Evolutionary conservation across 805 yeast species (phyloP).

Genomic region (Candida oleophila): DNA sequence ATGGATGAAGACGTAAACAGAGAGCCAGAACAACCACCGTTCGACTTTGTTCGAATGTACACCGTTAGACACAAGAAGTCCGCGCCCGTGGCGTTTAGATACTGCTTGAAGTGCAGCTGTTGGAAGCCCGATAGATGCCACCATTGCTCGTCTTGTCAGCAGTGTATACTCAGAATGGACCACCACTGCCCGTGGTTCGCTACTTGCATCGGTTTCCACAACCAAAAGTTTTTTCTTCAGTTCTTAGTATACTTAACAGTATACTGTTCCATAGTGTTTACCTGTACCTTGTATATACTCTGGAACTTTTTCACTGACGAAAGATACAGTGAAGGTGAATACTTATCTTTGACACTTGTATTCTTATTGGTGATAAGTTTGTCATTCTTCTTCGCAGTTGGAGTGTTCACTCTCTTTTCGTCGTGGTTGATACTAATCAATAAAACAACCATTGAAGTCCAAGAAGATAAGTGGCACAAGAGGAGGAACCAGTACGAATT

Average conservation of each 20-base stretch:
- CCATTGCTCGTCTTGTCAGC: constrained; percentile 51
- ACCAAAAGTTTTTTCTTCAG: constrained; percentile 79
- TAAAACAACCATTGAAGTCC: constrained; percentile 79
- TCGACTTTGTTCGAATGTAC: constrained; percentile 33
- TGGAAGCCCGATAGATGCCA: constrained; percentile 65
- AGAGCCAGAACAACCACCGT: constrained; percentile 23
- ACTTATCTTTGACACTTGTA: constrained; percentile 57
- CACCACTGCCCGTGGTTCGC: constrained; percentile 90
- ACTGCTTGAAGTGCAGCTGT: constrained; percentile 50
- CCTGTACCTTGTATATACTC: constrained; percentile 40
- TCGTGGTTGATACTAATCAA: constrained; percentile 60
- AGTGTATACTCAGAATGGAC: constrained; percentile 53
- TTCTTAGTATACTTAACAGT: constrained; percentile 56
- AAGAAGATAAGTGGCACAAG: constrained; percentile 47
- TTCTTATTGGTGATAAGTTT: constrained; percentile 59
- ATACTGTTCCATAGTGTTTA: constrained; percentile 44
- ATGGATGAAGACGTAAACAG: neutral
- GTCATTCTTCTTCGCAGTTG: constrained; percentile 48
- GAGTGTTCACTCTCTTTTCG: constrained; percentile 53
- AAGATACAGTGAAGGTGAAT: constrained; percentile 33
- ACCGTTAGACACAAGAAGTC: constrained; percentile 49
- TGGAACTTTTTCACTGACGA: constrained; percentile 47
- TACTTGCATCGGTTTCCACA: constrained; percentile 77
- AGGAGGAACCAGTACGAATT: constrained; percentile 32
- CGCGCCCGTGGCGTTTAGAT: constrained; percentile 46